phyloP scores from a whole-genome alignment of 1,139 yeast species.

The Blastobotrys petasosporus region DNA sequence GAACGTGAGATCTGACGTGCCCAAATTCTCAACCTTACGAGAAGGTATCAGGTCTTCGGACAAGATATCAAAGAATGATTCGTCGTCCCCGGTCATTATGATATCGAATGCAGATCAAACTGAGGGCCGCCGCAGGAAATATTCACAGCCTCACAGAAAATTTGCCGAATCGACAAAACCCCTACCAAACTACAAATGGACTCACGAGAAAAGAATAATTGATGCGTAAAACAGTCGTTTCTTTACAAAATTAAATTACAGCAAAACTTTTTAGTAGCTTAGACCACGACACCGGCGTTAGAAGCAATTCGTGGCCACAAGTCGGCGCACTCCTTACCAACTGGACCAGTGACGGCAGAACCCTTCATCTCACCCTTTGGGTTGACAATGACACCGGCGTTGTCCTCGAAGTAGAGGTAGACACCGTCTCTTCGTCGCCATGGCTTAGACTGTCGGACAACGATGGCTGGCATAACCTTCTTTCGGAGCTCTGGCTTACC shows the following conservation, averaged over 20 bases:
- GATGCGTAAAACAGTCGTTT: slow-evolving; percentile 7
- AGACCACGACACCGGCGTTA: slow-evolving; percentile 99
- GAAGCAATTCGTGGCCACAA: slow-evolving; percentile 99
- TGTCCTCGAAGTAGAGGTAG: slow-evolving; percentile 99
- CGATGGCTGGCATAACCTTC: slow-evolving; percentile 99
- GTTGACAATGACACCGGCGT: slow-evolving; percentile 99
- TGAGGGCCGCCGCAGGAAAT: no score
- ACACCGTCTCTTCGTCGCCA: slow-evolving; percentile 99
- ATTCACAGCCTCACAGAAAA: no score
- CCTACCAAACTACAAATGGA: neutral
- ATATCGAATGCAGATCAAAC: neutral
- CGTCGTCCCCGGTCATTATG: neutral
- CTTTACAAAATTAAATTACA: neutral
- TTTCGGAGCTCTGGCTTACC: slow-evolving; percentile 99
- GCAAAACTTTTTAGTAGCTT: slow-evolving; percentile 31
- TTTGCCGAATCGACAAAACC: neutral
- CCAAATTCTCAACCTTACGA: slow-evolving; percentile 37
- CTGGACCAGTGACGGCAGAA: slow-evolving; percentile 99
- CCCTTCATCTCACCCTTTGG: slow-evolving; percentile 99
- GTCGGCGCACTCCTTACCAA: slow-evolving; percentile 99
- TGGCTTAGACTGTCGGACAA: slow-evolving; percentile 98
- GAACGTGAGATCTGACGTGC: slow-evolving; percentile 38
- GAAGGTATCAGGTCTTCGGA: slow-evolving; percentile 30
- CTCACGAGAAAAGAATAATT: neutral
- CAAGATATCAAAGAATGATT: neutral